phyloP scores from a whole-genome alignment of 2,329 filamentous ascomycete genomes.

The Fusarium continuum region DNA sequence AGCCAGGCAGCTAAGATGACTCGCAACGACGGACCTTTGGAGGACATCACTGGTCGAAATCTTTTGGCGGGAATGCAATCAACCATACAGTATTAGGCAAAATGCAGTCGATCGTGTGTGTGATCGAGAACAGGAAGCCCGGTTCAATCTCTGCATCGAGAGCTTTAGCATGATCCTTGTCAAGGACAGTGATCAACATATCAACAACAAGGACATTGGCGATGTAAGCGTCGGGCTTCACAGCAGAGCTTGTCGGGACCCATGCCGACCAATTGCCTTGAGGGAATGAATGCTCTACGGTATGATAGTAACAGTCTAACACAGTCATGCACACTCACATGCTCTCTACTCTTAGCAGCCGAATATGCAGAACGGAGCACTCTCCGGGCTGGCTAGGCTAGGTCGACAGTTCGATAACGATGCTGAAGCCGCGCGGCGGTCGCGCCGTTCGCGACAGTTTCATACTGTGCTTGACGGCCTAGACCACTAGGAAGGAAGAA shows the following conservation, averaged over 20 bases:
- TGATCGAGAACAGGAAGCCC: conserved; percentile 2
- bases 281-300: background rate
- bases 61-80: conserved; percentile 5
- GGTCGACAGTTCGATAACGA: conserved; percentile 15
- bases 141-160: background rate
- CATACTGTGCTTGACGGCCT: conserved; percentile 33
- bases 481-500: conserved; percentile 17
- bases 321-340: background rate
- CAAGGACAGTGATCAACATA: conserved; percentile 18
- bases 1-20: conserved; percentile 4
- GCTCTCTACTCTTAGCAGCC: conserved; percentile 14
- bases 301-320: background rate
- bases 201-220: conserved; percentile 21
- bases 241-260: background rate
- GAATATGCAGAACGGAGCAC: conserved; percentile 25
- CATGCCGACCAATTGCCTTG: conserved; percentile 7
- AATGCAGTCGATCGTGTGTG: conserved; percentile 8
- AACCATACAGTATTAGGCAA: conserved; percentile 12
- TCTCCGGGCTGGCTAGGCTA: conserved; percentile 17
- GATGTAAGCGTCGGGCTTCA: conserved; percentile 11
- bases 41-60: background rate
- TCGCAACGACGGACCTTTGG: conserved; percentile 4
- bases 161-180: conserved; percentile 16
- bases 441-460: conserved; percentile 27
- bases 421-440: conserved; percentile 27